Conservation (phyloP, 192 early-diverging fungal species). For the Coemansia aciculifera region DNA sequence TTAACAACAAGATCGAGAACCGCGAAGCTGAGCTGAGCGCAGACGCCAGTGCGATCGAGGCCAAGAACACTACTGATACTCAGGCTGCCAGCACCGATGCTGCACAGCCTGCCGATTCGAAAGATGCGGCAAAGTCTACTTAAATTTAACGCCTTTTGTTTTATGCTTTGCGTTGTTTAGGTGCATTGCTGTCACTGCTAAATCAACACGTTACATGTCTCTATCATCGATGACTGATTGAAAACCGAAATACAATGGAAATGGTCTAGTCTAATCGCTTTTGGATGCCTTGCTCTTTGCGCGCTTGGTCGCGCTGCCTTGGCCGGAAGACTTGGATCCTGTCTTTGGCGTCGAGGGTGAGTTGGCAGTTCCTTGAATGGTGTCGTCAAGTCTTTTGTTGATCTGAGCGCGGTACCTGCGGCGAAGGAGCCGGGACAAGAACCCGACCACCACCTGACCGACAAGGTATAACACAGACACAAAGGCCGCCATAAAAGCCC, state of each 20-base stretch:
- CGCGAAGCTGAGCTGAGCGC: conserved; percentile 47
- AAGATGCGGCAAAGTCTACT: conserved; percentile 3
- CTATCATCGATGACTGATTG: neutral
- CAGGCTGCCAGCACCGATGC: neutral
- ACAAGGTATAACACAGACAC: conserved; percentile 42
- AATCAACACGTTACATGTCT: neutral
- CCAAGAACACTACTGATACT: conserved; percentile 25
- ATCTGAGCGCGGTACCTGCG: conserved; percentile 27
- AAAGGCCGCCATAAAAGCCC: conserved; percentile 50
- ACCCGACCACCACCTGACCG: conserved; percentile 35
- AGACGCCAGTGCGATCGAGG: conserved; percentile 34
- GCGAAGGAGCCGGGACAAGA: conserved; percentile 20
- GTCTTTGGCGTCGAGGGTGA: conserved; percentile 12
- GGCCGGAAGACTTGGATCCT: conserved; percentile 15
- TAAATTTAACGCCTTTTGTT: neutral
- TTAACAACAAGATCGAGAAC: conserved; percentile 97
- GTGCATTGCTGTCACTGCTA: neutral
- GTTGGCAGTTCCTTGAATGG: neutral
- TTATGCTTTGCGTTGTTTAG: conserved; percentile 5
- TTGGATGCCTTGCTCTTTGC: conserved; percentile 30
- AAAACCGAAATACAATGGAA: neutral
- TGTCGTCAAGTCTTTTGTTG: conserved; percentile 17
- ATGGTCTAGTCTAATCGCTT: conserved; percentile 23
- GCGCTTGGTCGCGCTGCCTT: conserved; percentile 37
- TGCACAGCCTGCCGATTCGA: conserved; percentile 3